A percentile compares a stretch with the other conserved stretches of the same genome.
Evolutionary conservation across 352 stramenopile genomes (phyloP).

Genomic region (Globisporangium heterothallicum): DNA sequence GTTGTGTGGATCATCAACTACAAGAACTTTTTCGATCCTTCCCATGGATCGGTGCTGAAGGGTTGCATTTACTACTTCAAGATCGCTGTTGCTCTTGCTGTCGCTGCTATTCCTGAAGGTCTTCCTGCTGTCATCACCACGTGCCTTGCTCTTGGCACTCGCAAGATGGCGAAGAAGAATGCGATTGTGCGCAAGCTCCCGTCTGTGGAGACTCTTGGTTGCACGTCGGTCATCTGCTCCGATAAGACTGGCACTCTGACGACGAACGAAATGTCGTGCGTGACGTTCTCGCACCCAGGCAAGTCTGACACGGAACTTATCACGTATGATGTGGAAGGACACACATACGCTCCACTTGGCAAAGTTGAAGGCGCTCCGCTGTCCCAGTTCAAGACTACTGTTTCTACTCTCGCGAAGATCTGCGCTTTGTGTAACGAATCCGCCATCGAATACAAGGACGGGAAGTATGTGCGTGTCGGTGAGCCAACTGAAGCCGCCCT

Average conservation of each 20-base stretch:
- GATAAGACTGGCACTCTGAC: constrained; percentile 96
- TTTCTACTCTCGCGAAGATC: constrained; percentile 88
- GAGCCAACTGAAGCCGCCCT: constrained; percentile 97
- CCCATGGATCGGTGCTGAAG: constrained; percentile 88
- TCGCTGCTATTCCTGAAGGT: constrained; percentile 98
- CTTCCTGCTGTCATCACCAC: constrained; percentile 98
- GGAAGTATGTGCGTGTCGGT: constrained; percentile 88
- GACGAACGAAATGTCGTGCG: constrained; percentile 97
- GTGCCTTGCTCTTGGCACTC: constrained; percentile 93
- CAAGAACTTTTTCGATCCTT: constrained; percentile 94
- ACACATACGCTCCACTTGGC: constrained; percentile 91
- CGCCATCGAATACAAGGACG: constrained; percentile 81
- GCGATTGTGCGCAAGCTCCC: constrained; percentile 98
- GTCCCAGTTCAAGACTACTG: constrained; percentile 52
- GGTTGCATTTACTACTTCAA: constrained; percentile 99
- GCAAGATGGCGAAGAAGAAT: constrained; percentile 97
- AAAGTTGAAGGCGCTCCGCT: constrained; percentile 50
- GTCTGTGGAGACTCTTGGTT: constrained; percentile 97
- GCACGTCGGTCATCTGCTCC: constrained; percentile 93
- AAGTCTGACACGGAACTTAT: constrained; percentile 65
- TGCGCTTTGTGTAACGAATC: constrained; percentile 97
- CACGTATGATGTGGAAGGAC: constrained; percentile 90
- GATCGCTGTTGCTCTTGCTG: constrained; percentile 96
- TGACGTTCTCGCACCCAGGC: constrained; percentile 72
- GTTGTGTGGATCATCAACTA: constrained; percentile 97